These are phyloP conservation scores for Naganishia sp. DNA, from an alignment of 1,284 basidiomycete species.

Conservation along the genomic window DNA sequence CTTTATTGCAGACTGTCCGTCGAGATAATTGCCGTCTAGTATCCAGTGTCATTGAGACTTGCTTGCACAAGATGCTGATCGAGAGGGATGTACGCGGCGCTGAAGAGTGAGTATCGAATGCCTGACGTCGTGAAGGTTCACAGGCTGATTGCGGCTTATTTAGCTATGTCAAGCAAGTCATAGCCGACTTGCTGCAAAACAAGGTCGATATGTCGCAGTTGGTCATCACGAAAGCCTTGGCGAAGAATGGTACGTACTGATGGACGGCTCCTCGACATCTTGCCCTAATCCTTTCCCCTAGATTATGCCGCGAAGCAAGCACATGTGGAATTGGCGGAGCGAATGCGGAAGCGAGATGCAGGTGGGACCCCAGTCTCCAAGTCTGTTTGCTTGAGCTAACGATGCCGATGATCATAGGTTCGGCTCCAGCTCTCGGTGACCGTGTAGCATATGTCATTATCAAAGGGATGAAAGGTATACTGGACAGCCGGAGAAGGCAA, in stretches of 20 bases:
- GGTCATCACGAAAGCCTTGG: slow-evolving; percentile 92
- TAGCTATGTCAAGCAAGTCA: slow-evolving; percentile 88
- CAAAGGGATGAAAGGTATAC: slow-evolving; percentile 83
- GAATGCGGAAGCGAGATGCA: slow-evolving; percentile 92
- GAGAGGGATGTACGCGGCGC: slow-evolving; percentile 88
- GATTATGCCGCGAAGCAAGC: slow-evolving; percentile 91
- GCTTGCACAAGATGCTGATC: slow-evolving; percentile 93
- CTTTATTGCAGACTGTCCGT: slow-evolving; percentile 73
- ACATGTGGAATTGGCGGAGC: slow-evolving; percentile 87
- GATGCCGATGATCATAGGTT: slow-evolving; percentile 57
- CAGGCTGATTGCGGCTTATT: slow-evolving; percentile 5
- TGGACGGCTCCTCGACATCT: background rate
- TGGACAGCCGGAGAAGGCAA: background rate
- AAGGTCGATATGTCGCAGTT: slow-evolving; percentile 96
- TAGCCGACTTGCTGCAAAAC: slow-evolving; percentile 90
- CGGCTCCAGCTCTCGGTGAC: slow-evolving; percentile 88
- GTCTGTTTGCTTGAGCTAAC: background rate
- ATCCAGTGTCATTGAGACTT: slow-evolving; percentile 93
- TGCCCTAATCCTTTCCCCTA: slow-evolving; percentile 41
- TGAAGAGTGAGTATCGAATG: slow-evolving; percentile 66
- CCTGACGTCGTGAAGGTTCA: background rate
- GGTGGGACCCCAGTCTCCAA: slow-evolving; percentile 54
- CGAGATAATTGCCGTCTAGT: slow-evolving; percentile 94
- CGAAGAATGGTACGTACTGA: slow-evolving; percentile 69
- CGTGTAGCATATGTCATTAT: slow-evolving; percentile 97